Evolutionary conservation across 1,284 basidiomycete genomes (phyloP).

Genomic region (Bothia castanella): DNA sequence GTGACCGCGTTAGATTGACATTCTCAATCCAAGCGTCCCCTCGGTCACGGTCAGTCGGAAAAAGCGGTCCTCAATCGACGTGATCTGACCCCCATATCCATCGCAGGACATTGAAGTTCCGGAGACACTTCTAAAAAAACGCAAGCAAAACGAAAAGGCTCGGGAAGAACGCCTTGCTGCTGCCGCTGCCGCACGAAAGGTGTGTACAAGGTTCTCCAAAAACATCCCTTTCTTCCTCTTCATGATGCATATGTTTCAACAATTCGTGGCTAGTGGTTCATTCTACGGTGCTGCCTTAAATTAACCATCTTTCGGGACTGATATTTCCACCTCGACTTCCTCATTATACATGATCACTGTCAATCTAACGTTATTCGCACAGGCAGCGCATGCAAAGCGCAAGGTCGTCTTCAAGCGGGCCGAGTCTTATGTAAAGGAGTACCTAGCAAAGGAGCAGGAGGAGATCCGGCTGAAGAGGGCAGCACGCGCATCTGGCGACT

Average conservation of each 20-base stretch:
- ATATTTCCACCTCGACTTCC: conserved; percentile 27
- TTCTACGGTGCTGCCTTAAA: conserved; percentile 73
- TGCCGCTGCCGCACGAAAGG: conserved; percentile 88
- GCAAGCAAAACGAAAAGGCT: conserved; percentile 97
- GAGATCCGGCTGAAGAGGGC: conserved; percentile 94
- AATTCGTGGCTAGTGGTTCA: conserved; percentile 60
- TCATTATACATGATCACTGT: conserved; percentile 2
- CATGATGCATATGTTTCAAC: conserved; percentile 81
- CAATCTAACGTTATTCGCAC: conserved; percentile 19
- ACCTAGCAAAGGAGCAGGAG: conserved; percentile 89
- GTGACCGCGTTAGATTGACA: conserved; percentile 13
- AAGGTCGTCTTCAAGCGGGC: conserved; percentile 99
- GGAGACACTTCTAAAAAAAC: conserved; percentile 99
- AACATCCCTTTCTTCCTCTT: conserved; percentile 20
- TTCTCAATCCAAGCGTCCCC: conserved; percentile 48
- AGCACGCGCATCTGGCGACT: conserved; percentile 91
- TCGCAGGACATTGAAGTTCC: conserved; percentile 85
- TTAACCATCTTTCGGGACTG: conserved; percentile 99
- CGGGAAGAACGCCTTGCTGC: conserved; percentile 92
- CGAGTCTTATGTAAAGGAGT: conserved; percentile 98
- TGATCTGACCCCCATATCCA: conserved; percentile 26
- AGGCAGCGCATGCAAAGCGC: conserved; percentile 90
- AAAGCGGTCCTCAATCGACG: conserved; percentile 13
- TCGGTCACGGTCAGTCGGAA: conserved; percentile 60
- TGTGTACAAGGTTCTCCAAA: conserved; percentile 41